Base-by-base conservation (phyloP, 129 eudicot genomes). In the Apium graveolens region DNA sequence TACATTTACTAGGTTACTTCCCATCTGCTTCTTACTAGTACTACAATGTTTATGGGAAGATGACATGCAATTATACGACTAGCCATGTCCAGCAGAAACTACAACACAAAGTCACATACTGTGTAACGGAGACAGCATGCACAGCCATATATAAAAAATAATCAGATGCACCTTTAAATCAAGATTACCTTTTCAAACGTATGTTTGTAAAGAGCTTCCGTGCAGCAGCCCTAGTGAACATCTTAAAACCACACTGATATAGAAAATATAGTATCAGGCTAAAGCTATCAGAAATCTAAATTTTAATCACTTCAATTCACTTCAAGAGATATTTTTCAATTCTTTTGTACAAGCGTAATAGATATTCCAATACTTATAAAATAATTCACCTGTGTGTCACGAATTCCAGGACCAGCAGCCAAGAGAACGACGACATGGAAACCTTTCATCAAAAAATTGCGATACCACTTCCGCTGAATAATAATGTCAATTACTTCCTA, bases 171-270 rank as follows among this genome's bases (percentile, higher is more conserved):
- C 32, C 6, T 66, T 66, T 21, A 20, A 68, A 27, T n/a, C 14
- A 29, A 49, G 37, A 46, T 38, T 82, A 95, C 99, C 99, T 86
- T 87, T 90, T 95, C 60, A 95, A 84, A 39, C 97, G 99, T 18
- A 92, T 89, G 76, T 95, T 95, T 2, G 91, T 92, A 87, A 95
- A 95, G 82, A 95, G 96, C 81, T 92, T 92, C 82, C 91, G 85
- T 32, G 97, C 99, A 79, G 99, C 97, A 69, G 99, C 97, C 86
- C 99, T 90, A 46, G 99, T 95, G 75, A 92, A 95, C 99, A 95
- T 92, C 91, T 95, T 95, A 79, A 95, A 95, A 44, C 99, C 99
- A 88, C 99, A 95, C 99, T 95, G 96, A 78, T 11, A 81, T 43
- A 45, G 32, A 51, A 75, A 84, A 76, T 11, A 34, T 37, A 75